Base-by-base conservation (phyloP, 306 rosid species). In the Pueraria montana region DNA sequence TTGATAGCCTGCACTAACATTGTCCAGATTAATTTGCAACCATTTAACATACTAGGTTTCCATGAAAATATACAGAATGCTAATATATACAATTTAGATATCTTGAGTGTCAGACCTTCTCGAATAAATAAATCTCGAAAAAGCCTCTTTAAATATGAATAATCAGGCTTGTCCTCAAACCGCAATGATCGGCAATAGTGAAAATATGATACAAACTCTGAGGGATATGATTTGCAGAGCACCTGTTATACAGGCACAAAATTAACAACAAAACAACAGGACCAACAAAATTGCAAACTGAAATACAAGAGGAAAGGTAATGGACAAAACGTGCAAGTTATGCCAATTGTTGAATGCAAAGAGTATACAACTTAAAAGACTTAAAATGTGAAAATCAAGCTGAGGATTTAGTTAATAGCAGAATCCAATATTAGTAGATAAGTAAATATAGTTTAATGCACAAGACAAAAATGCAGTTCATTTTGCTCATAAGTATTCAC, bases 91-190 rank as follows among this genome's bases (percentile, higher is more conserved):
- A 32, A 65, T 18, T 40, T n/a, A 66, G 58, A 77, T 42, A 21
- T 72, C 42, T 36, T 50, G 34, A 52, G 65, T 64, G 17, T 75
- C 55, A 36, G 61, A 89, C 99, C 99, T 96, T 94, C 98, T 82
- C 98, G 90, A 82, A 94, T 94, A 86, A 96, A 96, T 52, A 96
- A 89, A 84, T 96, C 99, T 43, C 99, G 92, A 70, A 94, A 96
- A 68, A 96, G 99, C 81, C 98, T 94, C 90, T 92, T 96, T 50
- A 96, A 88, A 87, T 96, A 94, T 52, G 99, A 96, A 87, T 94
- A 96, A 84, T 96, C 98, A 52, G 99, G 99, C 83, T 96, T 96
- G 92, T 96, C 99, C 68, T 96, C 99, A 77, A 96, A 96, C 79
- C 97, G 91, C 91, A 96, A 81, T 6, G 99, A 84, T 46, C 97